phyloP scores from a whole-genome alignment of 768 basidiomycete genomes.

The Tricholoma matsutake region DNA sequence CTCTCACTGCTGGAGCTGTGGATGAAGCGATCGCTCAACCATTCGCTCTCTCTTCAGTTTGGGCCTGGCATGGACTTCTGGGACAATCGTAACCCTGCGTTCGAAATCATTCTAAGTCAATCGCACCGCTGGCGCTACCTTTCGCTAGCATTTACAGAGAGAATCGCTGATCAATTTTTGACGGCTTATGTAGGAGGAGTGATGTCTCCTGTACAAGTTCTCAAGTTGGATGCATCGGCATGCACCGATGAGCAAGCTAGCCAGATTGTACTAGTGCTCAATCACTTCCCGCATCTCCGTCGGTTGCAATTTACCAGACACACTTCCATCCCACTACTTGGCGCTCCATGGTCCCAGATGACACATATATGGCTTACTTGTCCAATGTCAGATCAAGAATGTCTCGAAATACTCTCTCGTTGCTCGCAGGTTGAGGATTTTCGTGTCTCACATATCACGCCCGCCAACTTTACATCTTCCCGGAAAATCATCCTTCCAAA shows the following conservation, averaged over 20 bases:
- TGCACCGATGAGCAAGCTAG: background rate
- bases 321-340: background rate
- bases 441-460: background rate
- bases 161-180: background rate
- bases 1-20: background rate
- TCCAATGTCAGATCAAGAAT: background rate
- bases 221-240: background rate
- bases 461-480: background rate
- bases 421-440: background rate
- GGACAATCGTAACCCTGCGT: background rate
- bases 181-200: background rate
- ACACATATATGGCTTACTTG: constrained; percentile 1
- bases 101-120: background rate
- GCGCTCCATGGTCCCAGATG: background rate
- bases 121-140: constrained; percentile 1
- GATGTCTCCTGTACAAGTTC: background rate
- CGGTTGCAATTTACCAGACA: background rate
- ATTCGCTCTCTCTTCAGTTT: background rate
- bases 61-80: background rate
- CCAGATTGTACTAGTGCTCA: background rate
- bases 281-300: background rate
- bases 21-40: background rate
- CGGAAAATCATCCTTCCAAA: background rate
- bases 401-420: background rate
- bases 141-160: background rate